Percentiles rank a stretch among this genome's conserved stretches.
Conservation (phyloP, 2,329 filamentous ascomycete species). For the Mycosphaerelloides madeirae region DNA sequence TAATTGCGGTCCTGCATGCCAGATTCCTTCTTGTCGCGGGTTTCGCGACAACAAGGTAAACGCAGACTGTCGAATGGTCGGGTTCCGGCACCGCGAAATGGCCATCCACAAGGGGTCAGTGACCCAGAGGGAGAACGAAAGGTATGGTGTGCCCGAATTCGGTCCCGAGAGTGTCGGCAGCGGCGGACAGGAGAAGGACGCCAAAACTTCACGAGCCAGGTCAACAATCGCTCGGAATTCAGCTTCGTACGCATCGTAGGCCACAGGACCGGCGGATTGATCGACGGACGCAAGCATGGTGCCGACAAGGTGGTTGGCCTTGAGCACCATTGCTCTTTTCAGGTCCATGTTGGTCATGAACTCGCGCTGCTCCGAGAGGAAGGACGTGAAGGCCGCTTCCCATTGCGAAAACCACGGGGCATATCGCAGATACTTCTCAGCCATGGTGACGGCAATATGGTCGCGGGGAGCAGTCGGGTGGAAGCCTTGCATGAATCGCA, state of each 20-base stretch:
- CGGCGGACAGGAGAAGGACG: constrained; percentile 30
- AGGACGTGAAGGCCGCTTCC: constrained; percentile 28
- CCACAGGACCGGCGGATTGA: constrained; percentile 28
- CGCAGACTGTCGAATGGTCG: constrained; percentile 29
- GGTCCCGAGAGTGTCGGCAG: constrained; percentile 27
- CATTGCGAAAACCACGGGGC: constrained; percentile 30
- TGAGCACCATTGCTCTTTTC: constrained; percentile 34
- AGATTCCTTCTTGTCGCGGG: constrained; percentile 32
- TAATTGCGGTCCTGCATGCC: constrained; percentile 30
- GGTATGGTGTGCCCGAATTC: constrained; percentile 27
- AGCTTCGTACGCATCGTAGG: constrained; percentile 30
- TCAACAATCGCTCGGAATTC: constrained; percentile 33
- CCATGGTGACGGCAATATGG: constrained; percentile 29
- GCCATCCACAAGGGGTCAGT: constrained; percentile 34
- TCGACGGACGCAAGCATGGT: constrained; percentile 31
- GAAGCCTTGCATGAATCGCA: constrained; percentile 32
- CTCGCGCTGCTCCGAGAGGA: constrained; percentile 22
- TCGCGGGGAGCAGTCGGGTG: constrained; percentile 26
- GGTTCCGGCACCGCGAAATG: constrained; percentile 30
- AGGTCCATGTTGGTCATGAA: constrained; percentile 28
- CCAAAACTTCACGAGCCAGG: constrained; percentile 29
- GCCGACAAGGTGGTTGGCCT: constrained; percentile 31
- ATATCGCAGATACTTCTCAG: constrained; percentile 30
- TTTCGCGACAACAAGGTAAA: constrained; percentile 31
- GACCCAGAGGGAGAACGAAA: constrained; percentile 32